Conservation (phyloP, 2,329 filamentous ascomycete species). For the Penicillium sp. region DNA sequence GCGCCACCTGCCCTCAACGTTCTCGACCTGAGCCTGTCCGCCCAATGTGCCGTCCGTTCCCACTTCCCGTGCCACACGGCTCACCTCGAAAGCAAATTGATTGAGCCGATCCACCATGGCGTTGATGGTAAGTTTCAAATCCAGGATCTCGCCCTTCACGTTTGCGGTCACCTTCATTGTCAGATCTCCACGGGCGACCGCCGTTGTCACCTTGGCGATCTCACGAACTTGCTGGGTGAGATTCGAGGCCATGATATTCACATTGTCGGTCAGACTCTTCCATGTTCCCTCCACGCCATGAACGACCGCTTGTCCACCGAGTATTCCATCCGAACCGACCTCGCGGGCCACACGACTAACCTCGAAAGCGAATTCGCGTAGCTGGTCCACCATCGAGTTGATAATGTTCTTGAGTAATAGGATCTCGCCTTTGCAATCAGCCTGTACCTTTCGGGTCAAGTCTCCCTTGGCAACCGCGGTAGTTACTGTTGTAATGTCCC, state of each 20-base stretch:
- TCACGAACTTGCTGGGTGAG: constrained; percentile 93
- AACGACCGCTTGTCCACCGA: constrained; percentile 89
- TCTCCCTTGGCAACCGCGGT: constrained; percentile 77
- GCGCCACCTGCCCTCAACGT: constrained; percentile 66
- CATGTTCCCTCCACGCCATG: constrained; percentile 94
- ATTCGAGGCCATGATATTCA: constrained; percentile 97
- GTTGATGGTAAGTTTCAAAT: constrained; percentile 84
- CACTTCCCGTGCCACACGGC: constrained; percentile 65
- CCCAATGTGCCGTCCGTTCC: constrained; percentile 64
- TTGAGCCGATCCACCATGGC: constrained; percentile 66
- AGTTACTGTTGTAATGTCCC: constrained; percentile 82
- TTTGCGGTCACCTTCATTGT: constrained; percentile 92
- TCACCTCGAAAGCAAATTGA: constrained; percentile 65
- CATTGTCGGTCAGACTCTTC: constrained; percentile 88
- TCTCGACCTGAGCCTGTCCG: constrained; percentile 63
- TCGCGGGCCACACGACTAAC: constrained; percentile 92
- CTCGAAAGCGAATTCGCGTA: constrained; percentile 91
- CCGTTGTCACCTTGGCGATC: constrained; percentile 92
- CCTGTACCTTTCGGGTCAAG: constrained; percentile 91
- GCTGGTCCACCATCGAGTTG: constrained; percentile 96
- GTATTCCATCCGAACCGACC: constrained; percentile 87
- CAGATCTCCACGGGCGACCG: constrained; percentile 86
- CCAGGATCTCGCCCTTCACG: constrained; percentile 86
- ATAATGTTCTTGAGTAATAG: constrained; percentile 93
- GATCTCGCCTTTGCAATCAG: constrained; percentile 85